phyloP scores from a whole-genome alignment of 2,329 filamentous ascomycete species.

The Cladosporium phlei region DNA sequence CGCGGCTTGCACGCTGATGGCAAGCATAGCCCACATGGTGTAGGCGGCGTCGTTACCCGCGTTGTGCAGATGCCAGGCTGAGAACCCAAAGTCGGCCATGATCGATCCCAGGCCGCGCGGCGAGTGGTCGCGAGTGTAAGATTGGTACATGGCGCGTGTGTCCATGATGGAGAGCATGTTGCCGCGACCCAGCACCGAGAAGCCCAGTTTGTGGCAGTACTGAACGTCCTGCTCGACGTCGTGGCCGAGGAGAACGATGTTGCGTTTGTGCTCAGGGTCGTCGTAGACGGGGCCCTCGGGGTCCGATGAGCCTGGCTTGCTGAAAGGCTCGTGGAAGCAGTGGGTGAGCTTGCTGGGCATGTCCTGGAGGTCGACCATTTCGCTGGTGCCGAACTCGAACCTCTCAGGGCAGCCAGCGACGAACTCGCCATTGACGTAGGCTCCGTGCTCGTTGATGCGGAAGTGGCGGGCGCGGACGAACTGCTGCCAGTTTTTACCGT shows the following conservation, averaged over 20 bases:
- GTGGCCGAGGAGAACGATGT: slow-evolving; percentile 76
- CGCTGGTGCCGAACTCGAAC: slow-evolving; percentile 68
- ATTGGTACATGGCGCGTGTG: slow-evolving; percentile 66
- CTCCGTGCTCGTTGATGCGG: slow-evolving; percentile 60
- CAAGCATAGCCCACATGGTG: slow-evolving; percentile 55
- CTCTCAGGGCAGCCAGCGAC: slow-evolving; percentile 67
- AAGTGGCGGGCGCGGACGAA: slow-evolving; percentile 70
- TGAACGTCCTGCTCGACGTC: slow-evolving; percentile 62
- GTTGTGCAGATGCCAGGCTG: slow-evolving; percentile 39
- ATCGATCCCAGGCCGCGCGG: slow-evolving; percentile 57
- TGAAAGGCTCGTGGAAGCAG: slow-evolving; percentile 57
- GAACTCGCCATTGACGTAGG: slow-evolving; percentile 63
- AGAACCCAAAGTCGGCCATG: slow-evolving; percentile 60
- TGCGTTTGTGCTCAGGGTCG: slow-evolving; percentile 41
- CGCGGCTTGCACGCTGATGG: slow-evolving; percentile 49
- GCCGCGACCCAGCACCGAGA: slow-evolving; percentile 50
- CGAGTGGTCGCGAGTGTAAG: slow-evolving; percentile 48
- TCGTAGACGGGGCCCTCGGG: background rate
- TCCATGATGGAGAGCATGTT: slow-evolving; percentile 65
- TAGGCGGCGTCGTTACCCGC: slow-evolving; percentile 37
- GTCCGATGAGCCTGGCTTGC: slow-evolving; percentile 21
- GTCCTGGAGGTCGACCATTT: slow-evolving; percentile 47
- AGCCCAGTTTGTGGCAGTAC: slow-evolving; percentile 62
- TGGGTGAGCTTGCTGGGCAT: slow-evolving; percentile 44
- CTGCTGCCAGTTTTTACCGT: slow-evolving; percentile 62